phyloP scores from a whole-genome alignment of 2,329 filamentous ascomycete genomes.

The Fusarium chlamydosporum region DNA sequence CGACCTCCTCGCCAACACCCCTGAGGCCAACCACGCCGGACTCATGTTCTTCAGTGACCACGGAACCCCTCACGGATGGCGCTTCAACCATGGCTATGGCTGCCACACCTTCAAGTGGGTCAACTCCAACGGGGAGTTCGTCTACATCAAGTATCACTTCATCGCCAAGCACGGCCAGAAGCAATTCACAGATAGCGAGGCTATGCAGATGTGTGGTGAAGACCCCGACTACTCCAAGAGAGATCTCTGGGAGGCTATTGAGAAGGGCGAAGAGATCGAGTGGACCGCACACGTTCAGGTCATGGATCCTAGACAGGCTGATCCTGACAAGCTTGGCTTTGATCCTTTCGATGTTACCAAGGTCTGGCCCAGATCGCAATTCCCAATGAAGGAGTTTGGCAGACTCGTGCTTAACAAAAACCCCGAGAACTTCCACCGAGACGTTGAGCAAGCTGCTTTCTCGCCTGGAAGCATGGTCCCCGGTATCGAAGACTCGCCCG shows the following conservation, averaged over 20 bases:
- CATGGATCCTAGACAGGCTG: slow-evolving; percentile 21
- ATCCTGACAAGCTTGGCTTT: slow-evolving; percentile 13
- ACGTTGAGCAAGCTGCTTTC: slow-evolving; percentile 18
- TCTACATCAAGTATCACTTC: slow-evolving; percentile 27
- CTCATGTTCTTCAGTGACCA: slow-evolving; percentile 24
- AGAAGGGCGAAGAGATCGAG: slow-evolving; percentile 24
- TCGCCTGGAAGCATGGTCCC: slow-evolving; percentile 16
- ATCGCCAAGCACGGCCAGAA: slow-evolving; percentile 23
- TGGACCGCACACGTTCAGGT: slow-evolving; percentile 13
- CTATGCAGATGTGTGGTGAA: slow-evolving; percentile 23
- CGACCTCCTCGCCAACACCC: slow-evolving; percentile 4
- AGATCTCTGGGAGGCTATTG: slow-evolving; percentile 19
- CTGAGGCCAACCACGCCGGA: slow-evolving; percentile 12
- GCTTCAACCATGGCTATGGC: slow-evolving; percentile 21
- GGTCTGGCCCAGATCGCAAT: slow-evolving; percentile 9
- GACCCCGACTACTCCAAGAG: slow-evolving; percentile 17
- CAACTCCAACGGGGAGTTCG: slow-evolving; percentile 9
- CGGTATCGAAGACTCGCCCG: slow-evolving; percentile 19
- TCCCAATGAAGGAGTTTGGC: slow-evolving; percentile 20
- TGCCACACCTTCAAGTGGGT: slow-evolving; percentile 26
- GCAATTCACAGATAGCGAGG: slow-evolving; percentile 13
- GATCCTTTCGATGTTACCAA: slow-evolving; percentile 20
- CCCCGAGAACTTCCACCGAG: slow-evolving; percentile 18
- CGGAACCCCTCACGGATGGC: slow-evolving; percentile 15
- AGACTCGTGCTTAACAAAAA: slow-evolving; percentile 23